Evolutionary conservation across 2,329 filamentous ascomycete species (phyloP).

Genomic region (Thermoascus crustaceus): DNA sequence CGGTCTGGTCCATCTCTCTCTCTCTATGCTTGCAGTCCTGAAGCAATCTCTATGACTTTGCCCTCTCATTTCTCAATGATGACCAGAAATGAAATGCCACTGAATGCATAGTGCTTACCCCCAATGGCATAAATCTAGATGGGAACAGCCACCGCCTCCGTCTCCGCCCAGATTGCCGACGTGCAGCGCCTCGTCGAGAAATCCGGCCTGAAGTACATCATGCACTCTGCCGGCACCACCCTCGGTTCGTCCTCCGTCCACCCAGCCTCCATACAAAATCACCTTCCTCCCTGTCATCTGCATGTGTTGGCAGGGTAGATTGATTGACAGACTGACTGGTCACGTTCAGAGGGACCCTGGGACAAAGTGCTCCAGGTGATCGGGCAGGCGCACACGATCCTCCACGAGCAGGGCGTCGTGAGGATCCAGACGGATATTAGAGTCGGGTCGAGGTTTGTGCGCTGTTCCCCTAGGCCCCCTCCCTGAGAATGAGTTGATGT

Average conservation of each 20-base stretch:
- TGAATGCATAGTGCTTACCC: not conserved
- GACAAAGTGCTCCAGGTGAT: conserved; percentile 76
- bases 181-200: conserved; percentile 78
- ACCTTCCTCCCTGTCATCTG: not conserved
- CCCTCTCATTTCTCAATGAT: conserved; percentile 2
- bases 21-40: not conserved
- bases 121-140: conserved; percentile 44
- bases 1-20: not conserved
- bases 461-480: conserved; percentile 16
- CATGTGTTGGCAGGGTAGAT: too few species aligned
- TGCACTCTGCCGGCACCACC: conserved; percentile 93
- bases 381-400: conserved; percentile 72
- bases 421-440: conserved; percentile 85
- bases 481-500: conserved; percentile 4
- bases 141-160: conserved; percentile 67
- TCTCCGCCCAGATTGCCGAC: conserved; percentile 75
- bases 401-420: conserved; percentile 68
- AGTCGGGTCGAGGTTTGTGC: conserved; percentile 68
- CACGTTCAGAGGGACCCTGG: conserved; percentile 86
- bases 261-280: not conserved
- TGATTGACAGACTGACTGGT: too few species aligned
- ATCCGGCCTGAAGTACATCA: conserved; percentile 71
- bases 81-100: conserved; percentile 1
- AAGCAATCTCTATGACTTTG: not conserved
- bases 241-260: conserved; percentile 54